phyloP scores from a whole-genome alignment of 495 filamentous ascomycete genomes.

The Penicillium longicatenatum region DNA sequence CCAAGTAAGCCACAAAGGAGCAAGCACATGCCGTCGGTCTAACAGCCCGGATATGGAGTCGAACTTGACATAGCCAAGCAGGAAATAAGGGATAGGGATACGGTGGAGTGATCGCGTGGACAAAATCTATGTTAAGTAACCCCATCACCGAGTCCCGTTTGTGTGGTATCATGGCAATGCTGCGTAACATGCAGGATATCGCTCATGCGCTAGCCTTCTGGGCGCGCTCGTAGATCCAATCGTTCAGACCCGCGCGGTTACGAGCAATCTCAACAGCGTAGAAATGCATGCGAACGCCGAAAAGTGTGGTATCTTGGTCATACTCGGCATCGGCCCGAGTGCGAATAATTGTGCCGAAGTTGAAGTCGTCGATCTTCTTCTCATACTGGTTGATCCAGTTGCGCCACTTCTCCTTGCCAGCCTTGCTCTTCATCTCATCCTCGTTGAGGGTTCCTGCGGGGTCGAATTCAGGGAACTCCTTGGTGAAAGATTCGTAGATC shows the following conservation, averaged over 20 bases:
- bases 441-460: conserved; percentile 78
- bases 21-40: conserved; percentile 23
- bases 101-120: neutral
- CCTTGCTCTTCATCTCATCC: conserved; percentile 96
- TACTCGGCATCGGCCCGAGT: conserved; percentile 80
- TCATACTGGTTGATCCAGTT: conserved; percentile 93
- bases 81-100: neutral
- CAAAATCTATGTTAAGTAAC: neutral
- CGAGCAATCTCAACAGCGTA: conserved; percentile 95
- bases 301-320: conserved; percentile 86
- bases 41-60: conserved; percentile 22
- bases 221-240: conserved; percentile 89
- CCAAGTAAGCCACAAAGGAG: conserved; percentile 6
- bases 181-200: neutral
- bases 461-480: conserved; percentile 91
- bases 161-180: neutral
- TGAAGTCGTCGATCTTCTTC: conserved; percentile 91
- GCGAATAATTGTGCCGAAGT: conserved; percentile 93
- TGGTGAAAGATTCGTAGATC: conserved; percentile 83
- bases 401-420: conserved; percentile 93
- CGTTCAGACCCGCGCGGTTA: conserved; percentile 86
- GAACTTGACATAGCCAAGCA: conserved; percentile 1
- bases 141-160: neutral
- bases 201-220: conserved; percentile 46
- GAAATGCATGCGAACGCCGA: conserved; percentile 90